These are phyloP conservation scores for Pleurotus cornucopiae DNA, from an alignment of 768 basidiomycete species.

Conservation along the genomic window DNA sequence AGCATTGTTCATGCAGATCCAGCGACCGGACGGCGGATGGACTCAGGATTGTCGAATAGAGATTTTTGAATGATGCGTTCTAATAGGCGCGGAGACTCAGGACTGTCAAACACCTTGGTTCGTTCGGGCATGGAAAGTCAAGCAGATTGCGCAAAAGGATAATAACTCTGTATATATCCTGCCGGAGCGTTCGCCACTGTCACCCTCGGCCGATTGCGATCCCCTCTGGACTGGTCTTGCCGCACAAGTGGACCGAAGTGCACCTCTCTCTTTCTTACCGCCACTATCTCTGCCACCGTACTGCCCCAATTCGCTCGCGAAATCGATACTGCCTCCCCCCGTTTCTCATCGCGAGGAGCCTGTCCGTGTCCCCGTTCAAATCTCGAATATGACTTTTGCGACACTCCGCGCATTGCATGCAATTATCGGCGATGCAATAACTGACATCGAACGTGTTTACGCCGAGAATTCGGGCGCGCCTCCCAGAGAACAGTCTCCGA, in stretches of 20 bases:
- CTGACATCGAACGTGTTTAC: slow-evolving; percentile 65
- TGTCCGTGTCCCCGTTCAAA: background rate
- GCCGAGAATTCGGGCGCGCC: slow-evolving; percentile 10
- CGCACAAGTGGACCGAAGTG: background rate
- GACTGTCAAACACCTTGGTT: too few relatives aligned
- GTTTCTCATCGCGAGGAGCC: background rate
- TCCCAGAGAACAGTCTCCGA: slow-evolving; percentile 3
- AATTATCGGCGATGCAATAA: slow-evolving; percentile 64
- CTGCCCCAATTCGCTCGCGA: background rate
- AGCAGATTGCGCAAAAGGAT: too few relatives aligned
- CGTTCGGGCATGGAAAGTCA: too few relatives aligned
- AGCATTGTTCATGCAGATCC: too few relatives aligned
- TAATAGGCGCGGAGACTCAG: too few relatives aligned
- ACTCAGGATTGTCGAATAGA: too few relatives aligned
- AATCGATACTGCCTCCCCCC: background rate
- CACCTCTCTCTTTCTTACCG: background rate
- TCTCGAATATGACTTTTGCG: slow-evolving; percentile 49
- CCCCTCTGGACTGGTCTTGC: background rate
- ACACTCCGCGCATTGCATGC: slow-evolving; percentile 59
- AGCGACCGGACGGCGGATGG: too few relatives aligned
- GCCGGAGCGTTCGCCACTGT: background rate
- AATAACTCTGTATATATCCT: too few relatives aligned
- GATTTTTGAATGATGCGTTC: too few relatives aligned
- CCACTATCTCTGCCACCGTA: background rate
- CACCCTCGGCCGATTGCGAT: slow-evolving; percentile 5